Base-by-base conservation (phyloP, 306 rosid species). In the Lotus japonicus region DNA sequence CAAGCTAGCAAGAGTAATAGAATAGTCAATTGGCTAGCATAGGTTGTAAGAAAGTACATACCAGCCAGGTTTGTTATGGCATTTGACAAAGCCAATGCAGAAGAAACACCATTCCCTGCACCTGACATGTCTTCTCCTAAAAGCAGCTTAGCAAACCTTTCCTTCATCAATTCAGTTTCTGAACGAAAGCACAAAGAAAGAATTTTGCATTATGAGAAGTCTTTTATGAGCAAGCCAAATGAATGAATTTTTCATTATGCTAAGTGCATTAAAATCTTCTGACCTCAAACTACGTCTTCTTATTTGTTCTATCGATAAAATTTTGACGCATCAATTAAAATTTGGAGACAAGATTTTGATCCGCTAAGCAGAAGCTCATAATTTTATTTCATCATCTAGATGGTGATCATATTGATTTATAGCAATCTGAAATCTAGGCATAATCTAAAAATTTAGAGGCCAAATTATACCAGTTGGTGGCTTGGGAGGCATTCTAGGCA, bases 41-140 rank as follows among this genome's bases (percentile, higher is more conserved):
- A 2, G 7, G 33, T 38, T 46, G 19, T 12, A 4, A 5, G 39
- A 41, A 64, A 9, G n/a, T 21, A 10, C 5, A 45, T 59, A 94
- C 98, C 97, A 50, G 99, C 95, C 16, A 95, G 84, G 62, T 95
- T 95, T 64, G 99, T 95, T 53, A 87, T 77, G 69, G 99, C 86
- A 78, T 95, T 95, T 11, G 99, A 95, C 86, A 95, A 71, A 64
- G 99, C 97, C 72, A 90, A 68, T 39, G 97, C 99, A 7, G 99
- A 95, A 75, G 96, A 88, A 74, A 90, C 97, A 51, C 97, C 99
- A 66, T 95, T 95, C 53, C 97, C 99, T 50, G 96, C 97, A 64
- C 97, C 99, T 12, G 99, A 95, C 96, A 95, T 90, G 66, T 95
- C 99, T 77, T 95, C 99, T 45, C 97, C 99, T 71, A 95, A 54